phyloP scores from a whole-genome alignment of 139 green algal genomes.

The Closterium sp. region DNA sequence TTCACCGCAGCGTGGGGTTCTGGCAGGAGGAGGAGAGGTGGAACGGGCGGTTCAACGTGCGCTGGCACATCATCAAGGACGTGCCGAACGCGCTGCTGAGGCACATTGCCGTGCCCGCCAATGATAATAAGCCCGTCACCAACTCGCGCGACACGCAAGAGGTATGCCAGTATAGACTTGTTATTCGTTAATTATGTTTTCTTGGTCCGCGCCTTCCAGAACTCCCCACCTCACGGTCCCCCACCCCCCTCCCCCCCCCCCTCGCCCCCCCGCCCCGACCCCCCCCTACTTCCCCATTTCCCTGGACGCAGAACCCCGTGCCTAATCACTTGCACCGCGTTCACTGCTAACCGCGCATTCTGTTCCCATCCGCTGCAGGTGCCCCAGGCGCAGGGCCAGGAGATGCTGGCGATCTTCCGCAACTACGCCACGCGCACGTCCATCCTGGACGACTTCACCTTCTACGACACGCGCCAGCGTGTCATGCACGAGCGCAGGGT shows the following conservation, averaged over 20 bases:
- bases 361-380: no score
- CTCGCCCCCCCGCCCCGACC: no score
- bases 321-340: no score
- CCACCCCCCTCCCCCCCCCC: not conserved
- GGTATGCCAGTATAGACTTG: conserved; percentile 5
- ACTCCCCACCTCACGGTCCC: not conserved
- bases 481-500: conserved; percentile 36
- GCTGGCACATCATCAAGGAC: conserved; percentile 54
- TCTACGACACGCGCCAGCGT: conserved; percentile 48
- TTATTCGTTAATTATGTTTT: not conserved
- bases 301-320: no score
- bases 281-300: not conserved
- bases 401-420: conserved; percentile 50
- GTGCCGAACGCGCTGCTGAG: conserved; percentile 48
- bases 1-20: conserved; percentile 28
- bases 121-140: conserved; percentile 53
- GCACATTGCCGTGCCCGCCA: conserved; percentile 49
- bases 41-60: conserved; percentile 43
- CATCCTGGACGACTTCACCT: conserved; percentile 52
- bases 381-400: conserved; percentile 15
- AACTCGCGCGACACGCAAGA: conserved; percentile 55
- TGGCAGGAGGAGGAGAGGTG: conserved; percentile 55
- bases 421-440: conserved; percentile 31
- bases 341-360: no score
- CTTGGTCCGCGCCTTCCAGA: not conserved